phyloP scores from a whole-genome alignment of 2,329 filamentous ascomycete species.

The Paecilomyces sp. region DNA sequence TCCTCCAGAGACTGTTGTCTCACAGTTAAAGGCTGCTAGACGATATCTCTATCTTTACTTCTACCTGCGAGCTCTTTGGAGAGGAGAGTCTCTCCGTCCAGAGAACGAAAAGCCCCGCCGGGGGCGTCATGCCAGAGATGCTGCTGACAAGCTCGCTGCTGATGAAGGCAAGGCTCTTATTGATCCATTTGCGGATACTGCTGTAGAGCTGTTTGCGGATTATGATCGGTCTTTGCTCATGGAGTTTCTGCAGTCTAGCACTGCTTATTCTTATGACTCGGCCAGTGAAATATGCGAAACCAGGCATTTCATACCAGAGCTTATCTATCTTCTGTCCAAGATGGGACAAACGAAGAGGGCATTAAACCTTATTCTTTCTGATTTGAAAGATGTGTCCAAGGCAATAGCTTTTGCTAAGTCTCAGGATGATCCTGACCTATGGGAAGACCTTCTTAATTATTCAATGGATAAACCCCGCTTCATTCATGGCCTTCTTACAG shows the following conservation, averaged over 20 bases:
- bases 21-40: conserved; percentile 63
- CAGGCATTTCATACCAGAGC: conserved; percentile 75
- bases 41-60: conserved; percentile 78
- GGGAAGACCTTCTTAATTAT: conserved; percentile 91
- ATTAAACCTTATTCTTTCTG: conserved; percentile 85
- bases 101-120: conserved; percentile 26
- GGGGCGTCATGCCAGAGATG: conserved; percentile 32
- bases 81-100: conserved; percentile 55
- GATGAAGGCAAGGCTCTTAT: conserved; percentile 62
- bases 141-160: conserved; percentile 41
- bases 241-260: conserved; percentile 78
- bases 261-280: conserved; percentile 77
- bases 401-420: conserved; percentile 93
- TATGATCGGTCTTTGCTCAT: conserved; percentile 76
- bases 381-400: conserved; percentile 82
- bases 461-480: conserved; percentile 97
- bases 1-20: conserved; percentile 66
- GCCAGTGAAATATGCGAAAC: conserved; percentile 68
- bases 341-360: conserved; percentile 91
- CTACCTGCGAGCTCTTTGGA: conserved; percentile 83
- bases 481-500: conserved; percentile 83
- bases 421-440: conserved; percentile 84
- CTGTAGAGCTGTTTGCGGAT: conserved; percentile 75
- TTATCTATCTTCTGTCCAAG: conserved; percentile 94
- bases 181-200: conserved; percentile 79